Conservation (phyloP, 306 rosid species). For the Pterocarpus macrocarpus region DNA sequence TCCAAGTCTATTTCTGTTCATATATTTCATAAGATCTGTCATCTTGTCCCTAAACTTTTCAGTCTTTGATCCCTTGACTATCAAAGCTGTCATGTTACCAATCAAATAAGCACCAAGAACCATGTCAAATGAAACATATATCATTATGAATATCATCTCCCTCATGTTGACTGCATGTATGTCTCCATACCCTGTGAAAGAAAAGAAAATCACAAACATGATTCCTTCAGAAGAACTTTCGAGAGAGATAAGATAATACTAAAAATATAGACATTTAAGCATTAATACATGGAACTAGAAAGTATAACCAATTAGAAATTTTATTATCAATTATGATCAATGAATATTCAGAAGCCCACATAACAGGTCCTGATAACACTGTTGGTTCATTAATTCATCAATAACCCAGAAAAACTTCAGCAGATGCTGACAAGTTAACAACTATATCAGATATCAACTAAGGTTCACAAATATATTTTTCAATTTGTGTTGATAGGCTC, state of each 20-base stretch:
- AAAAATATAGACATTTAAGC: not conserved
- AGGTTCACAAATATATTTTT: not conserved
- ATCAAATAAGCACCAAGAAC: slow-evolving; percentile 97
- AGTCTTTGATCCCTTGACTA: slow-evolving; percentile 99
- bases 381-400: slow-evolving; percentile 2
- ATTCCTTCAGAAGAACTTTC: slow-evolving; percentile 29
- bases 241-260: slow-evolving; percentile 35
- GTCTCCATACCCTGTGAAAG: slow-evolving; percentile 90
- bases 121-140: slow-evolving; percentile 93
- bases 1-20: slow-evolving; percentile 91
- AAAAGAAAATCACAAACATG: slow-evolving; percentile 37
- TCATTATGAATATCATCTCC: slow-evolving; percentile 97
- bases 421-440: not conserved
- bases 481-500: not conserved
- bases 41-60: slow-evolving; percentile 92
- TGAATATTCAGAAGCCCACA: not conserved
- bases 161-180: slow-evolving; percentile 96
- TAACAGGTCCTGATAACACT: slow-evolving; percentile 19
- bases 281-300: not conserved
- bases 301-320: not conserved
- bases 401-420: slow-evolving; percentile 17
- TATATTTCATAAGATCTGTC: slow-evolving; percentile 86
- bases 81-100: slow-evolving; percentile 99
- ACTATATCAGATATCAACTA: too few species aligned
- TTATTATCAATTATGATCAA: slow-evolving; percentile 22